phyloP scores from a whole-genome alignment of 1,139 yeast species.

The Candida dubliniensis region DNA sequence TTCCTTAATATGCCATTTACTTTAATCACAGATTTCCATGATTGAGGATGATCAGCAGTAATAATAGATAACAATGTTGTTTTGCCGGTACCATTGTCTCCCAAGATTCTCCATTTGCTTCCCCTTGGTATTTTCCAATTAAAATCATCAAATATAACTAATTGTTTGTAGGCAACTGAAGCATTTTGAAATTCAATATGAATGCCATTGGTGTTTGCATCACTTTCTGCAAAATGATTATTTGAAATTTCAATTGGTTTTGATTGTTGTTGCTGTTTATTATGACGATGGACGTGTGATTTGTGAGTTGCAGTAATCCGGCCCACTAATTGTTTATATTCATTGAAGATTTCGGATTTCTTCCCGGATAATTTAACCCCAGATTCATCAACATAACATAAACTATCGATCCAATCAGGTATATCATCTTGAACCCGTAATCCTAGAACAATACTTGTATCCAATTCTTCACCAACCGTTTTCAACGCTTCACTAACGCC shows the following conservation, averaged over 20 bases:
- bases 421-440: conserved; percentile 70
- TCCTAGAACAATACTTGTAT: conserved; percentile 59
- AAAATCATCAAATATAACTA: conserved; percentile 58
- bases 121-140: conserved; percentile 69
- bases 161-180: conserved; percentile 64
- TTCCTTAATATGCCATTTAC: conserved; percentile 68
- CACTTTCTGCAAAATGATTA: conserved; percentile 1
- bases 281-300: conserved; percentile 9
- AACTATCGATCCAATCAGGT: conserved; percentile 78
- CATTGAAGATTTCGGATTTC: conserved; percentile 16
- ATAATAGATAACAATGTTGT: conserved; percentile 80
- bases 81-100: conserved; percentile 91
- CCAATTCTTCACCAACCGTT: conserved; percentile 25
- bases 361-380: conserved; percentile 57
- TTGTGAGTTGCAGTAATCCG: conserved; percentile 10
- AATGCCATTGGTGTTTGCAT: too few species aligned
- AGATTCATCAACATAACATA: conserved; percentile 57
- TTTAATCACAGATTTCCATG: conserved; percentile 75
- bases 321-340: neutral
- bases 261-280: conserved; percentile 3
- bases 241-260: conserved; percentile 10
- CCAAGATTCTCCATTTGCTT: conserved; percentile 85
- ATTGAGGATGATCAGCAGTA: conserved; percentile 95
- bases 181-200: conserved; percentile 64
- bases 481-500: conserved; percentile 52